phyloP scores from a whole-genome alignment of 1,284 basidiomycete genomes.

The Ganoderma leucocontextum region DNA sequence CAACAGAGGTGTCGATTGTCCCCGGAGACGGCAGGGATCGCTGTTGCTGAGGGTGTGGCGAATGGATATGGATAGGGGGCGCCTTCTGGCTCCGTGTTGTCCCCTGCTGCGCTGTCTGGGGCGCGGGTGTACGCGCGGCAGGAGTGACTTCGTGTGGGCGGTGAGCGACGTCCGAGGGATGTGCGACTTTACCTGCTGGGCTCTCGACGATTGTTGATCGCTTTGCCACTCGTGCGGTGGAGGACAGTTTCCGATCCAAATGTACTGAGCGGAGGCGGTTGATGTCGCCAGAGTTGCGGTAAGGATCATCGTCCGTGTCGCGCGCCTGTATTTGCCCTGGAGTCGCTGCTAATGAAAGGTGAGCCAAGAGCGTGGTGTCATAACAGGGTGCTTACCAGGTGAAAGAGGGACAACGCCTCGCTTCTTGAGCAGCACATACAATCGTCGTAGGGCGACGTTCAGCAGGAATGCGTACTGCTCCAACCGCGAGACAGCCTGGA shows the following conservation, averaged over 20 bases:
- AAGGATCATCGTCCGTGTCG: conserved; percentile 68
- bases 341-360: conserved; percentile 43
- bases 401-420: conserved; percentile 88
- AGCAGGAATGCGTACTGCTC: conserved; percentile 98
- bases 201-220: conserved; percentile 96
- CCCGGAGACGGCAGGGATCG: conserved; percentile 46
- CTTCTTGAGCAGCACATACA: conserved; percentile 92
- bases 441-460: conserved; percentile 92
- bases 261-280: conserved; percentile 95
- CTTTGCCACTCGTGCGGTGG: conserved; percentile 90
- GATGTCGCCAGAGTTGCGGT: conserved; percentile 89
- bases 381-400: conserved; percentile 59
- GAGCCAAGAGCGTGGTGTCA: conserved; percentile 4
- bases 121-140: conserved; percentile 28
- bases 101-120: conserved; percentile 34
- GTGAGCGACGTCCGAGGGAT: conserved; percentile 56
- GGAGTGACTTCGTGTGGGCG: conserved; percentile 39
- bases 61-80: conserved; percentile 36
- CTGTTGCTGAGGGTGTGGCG: conserved; percentile 37
- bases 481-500: conserved; percentile 91
- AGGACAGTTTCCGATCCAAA: conserved; percentile 94
- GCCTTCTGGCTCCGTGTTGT: conserved; percentile 42
- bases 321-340: conserved; percentile 44
- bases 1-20: conserved; percentile 45
- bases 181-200: conserved; percentile 89